phyloP scores from a whole-genome alignment of 2,329 filamentous ascomycete genomes.

The Fusarium humuli region DNA sequence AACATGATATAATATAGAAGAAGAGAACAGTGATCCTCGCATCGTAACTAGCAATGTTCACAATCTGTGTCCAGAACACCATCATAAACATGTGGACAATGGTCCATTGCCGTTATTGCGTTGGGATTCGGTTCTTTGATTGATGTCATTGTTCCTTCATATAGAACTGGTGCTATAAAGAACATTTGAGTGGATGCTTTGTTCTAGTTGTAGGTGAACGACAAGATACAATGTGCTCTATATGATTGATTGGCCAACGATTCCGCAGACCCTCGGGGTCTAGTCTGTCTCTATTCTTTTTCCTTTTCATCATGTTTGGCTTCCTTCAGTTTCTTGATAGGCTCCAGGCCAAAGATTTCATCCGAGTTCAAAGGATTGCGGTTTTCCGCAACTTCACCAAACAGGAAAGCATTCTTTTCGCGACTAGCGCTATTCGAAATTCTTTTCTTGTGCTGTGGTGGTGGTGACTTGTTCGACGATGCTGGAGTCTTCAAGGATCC shows the following conservation, averaged over 20 bases:
- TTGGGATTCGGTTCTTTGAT: not conserved
- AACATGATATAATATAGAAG: not conserved
- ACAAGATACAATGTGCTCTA: constrained; percentile 9
- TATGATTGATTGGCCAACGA: not conserved
- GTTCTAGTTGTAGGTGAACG: not conserved
- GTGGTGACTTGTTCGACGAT: constrained; percentile 48
- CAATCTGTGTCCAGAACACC: not conserved
- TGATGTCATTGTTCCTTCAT: not conserved
- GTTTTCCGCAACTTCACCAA: constrained; percentile 63
- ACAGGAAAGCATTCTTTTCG: constrained; percentile 69
- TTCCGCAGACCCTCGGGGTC: not conserved
- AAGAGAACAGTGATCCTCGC: not conserved
- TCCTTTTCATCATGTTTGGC: constrained; percentile 4
- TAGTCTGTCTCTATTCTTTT: not conserved
- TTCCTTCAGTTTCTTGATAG: constrained; percentile 53
- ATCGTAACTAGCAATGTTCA: not conserved
- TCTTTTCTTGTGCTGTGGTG: constrained; percentile 55
- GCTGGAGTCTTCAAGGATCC: constrained; percentile 38
- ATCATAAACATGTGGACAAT: not conserved
- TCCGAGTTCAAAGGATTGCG: constrained; percentile 55
- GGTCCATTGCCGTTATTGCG: not conserved
- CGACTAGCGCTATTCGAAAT: constrained; percentile 59
- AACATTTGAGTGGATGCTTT: not conserved
- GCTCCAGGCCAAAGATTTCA: constrained; percentile 68
- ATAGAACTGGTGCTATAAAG: not conserved